These are phyloP conservation scores for Malassezia obtusa DNA, from an alignment of 1,284 basidiomycete genomes.

Conservation along the genomic window DNA sequence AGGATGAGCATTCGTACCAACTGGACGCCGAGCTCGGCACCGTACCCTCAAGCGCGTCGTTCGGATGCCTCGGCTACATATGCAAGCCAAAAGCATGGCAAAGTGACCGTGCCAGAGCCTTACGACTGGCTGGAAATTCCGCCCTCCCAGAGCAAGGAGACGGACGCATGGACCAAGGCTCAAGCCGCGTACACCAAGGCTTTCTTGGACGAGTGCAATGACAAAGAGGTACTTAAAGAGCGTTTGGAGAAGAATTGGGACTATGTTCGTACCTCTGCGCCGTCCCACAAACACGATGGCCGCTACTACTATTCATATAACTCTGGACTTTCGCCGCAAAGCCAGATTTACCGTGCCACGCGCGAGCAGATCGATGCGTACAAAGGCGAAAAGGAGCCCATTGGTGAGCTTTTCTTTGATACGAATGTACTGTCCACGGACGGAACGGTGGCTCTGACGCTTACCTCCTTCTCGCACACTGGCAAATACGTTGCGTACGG, in stretches of 20 bases:
- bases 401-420: constrained; percentile 42
- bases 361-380: constrained; percentile 24
- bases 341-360: constrained; percentile 32
- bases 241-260: constrained; percentile 36
- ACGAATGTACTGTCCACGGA: constrained; percentile 39
- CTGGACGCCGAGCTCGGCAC: constrained; percentile 14
- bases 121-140: constrained; percentile 46
- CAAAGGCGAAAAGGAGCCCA: constrained; percentile 22
- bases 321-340: constrained; percentile 40
- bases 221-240: constrained; percentile 32
- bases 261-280: constrained; percentile 39
- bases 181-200: constrained; percentile 34
- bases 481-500: constrained; percentile 42
- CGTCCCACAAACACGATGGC: constrained; percentile 36
- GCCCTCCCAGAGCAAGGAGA: constrained; percentile 37
- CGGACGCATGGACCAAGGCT: constrained; percentile 34
- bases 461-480: constrained; percentile 34
- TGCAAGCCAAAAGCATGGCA: constrained; percentile 28
- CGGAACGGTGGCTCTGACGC: constrained; percentile 37
- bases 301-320: constrained; percentile 45
- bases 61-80: constrained; percentile 31
- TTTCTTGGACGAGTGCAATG: constrained; percentile 31
- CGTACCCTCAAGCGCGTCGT: constrained; percentile 40
- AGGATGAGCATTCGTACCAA: not conserved
- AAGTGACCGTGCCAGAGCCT: constrained; percentile 39